Base-by-base conservation (phyloP, 768 basidiomycete genomes). In the Candolleomyces efflorescens region DNA sequence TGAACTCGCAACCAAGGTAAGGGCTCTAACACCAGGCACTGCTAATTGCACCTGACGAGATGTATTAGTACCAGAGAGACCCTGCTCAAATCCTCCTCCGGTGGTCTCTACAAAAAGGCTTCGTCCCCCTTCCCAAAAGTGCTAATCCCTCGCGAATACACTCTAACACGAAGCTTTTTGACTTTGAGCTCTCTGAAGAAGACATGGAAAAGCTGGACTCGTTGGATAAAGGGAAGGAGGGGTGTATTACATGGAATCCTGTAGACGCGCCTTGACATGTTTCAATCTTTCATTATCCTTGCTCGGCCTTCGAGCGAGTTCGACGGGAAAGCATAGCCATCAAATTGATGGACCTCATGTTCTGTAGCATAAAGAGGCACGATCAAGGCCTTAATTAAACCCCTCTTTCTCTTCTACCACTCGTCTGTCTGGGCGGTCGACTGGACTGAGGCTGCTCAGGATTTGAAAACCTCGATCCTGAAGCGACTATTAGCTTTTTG, bases 51-150 rank as follows among this genome's bases (percentile, higher is more conserved):
- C 43, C 13, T 26, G 6, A 26, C 46, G 22, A 46, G 11, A 5
- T 7, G 26, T 2, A 20, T 22, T 60, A 91, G 86, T 71, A 84
- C 61, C 69, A 70, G 38, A 82, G 83, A 54, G 82, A 86, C 41
- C 80, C 82, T 6, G 86, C 92, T 23, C 94, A 97, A 64, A 77
- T 95, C 46, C 80, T 97, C 18, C 74, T 96, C 54, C 83, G 95
- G n/a, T 97, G 94, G 92, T 94, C 92, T 26, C 73, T 98, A 39
- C 94, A 97, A 69, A 84, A 81, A 65, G 85, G 85, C 88, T 90
- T 17, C 41, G 41, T 36, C 0, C 89, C 90, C 0, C 78, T 96
- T 3, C 89, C 91, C 2, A 94, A 95, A 71, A 89, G 87, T 26
- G 79, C 81, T 27, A 87, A 82, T 0, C 79, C 86, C 0, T 71